Percentiles rank a stretch among this genome's conserved stretches.
These are phyloP conservation scores for Wickerhamiella hasegawae DNA, from an alignment of 805 yeast genomes.

Conservation along the genomic window DNA sequence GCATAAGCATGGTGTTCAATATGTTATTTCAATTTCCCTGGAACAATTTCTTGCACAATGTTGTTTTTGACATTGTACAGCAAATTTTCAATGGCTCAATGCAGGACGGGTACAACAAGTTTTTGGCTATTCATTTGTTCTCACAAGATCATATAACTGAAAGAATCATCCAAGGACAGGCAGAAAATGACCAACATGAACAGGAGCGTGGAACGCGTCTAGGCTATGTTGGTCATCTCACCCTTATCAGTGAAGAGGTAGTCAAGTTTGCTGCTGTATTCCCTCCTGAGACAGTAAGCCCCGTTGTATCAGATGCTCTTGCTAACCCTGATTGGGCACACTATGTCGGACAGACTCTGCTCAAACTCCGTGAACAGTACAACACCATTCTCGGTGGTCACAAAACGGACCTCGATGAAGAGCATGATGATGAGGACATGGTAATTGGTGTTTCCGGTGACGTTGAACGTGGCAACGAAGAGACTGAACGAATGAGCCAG, in stretches of 20 bases:
- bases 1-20: slow-evolving; percentile 48
- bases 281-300: slow-evolving; percentile 43
- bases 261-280: slow-evolving; percentile 63
- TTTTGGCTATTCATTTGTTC: slow-evolving; percentile 53
- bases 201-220: slow-evolving; percentile 46
- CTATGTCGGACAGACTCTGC: slow-evolving; percentile 68
- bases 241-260: slow-evolving; percentile 86
- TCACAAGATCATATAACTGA: slow-evolving; percentile 45
- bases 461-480: slow-evolving; percentile 14
- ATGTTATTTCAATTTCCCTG: slow-evolving; percentile 81
- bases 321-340: slow-evolving; percentile 51
- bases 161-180: slow-evolving; percentile 46
- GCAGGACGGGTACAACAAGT: slow-evolving; percentile 75
- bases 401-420: slow-evolving; percentile 29
- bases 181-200: slow-evolving; percentile 42
- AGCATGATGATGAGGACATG: slow-evolving; percentile 10
- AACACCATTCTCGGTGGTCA: slow-evolving; percentile 87
- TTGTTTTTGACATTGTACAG: slow-evolving; percentile 90
- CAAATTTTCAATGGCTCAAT: slow-evolving; percentile 81
- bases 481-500: slow-evolving; percentile 12
- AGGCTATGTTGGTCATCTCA: slow-evolving; percentile 96
- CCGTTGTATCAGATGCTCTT: slow-evolving; percentile 33
- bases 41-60: slow-evolving; percentile 95
- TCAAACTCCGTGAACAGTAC: slow-evolving; percentile 84
- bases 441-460: slow-evolving; percentile 22